Evolutionary conservation across 805 yeast genomes (phyloP).

Genomic region (Ogataea neopini): DNA sequence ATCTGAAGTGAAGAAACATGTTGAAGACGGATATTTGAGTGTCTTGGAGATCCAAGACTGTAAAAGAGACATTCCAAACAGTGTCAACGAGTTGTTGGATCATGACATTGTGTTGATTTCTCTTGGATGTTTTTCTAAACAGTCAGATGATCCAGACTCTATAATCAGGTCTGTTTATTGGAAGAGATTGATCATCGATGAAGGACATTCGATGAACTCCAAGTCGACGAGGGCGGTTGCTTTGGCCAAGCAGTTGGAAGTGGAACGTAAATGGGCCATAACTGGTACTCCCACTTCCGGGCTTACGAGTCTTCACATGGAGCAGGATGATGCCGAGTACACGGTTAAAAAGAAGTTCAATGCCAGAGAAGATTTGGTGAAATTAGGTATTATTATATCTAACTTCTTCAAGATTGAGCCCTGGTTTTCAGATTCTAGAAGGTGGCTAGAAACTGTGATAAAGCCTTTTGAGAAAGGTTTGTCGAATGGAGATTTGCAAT

Average conservation of each 20-base stretch:
- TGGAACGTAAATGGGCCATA: slow-evolving; percentile 72
- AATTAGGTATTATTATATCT: slow-evolving; percentile 52
- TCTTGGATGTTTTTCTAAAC: slow-evolving; percentile 45
- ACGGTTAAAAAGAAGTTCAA: slow-evolving; percentile 51
- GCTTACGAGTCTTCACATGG: slow-evolving; percentile 55
- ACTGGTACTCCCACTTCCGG: slow-evolving; percentile 80
- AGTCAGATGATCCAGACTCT: slow-evolving; percentile 36
- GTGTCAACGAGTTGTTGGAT: slow-evolving; percentile 38
- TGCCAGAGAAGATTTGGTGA: slow-evolving; percentile 52
- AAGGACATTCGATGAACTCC: slow-evolving; percentile 66
- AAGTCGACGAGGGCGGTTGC: slow-evolving; percentile 50
- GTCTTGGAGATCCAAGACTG: slow-evolving; percentile 33
- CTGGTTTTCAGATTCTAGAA: slow-evolving; percentile 46
- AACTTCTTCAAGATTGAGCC: slow-evolving; percentile 62
- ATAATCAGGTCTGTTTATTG: slow-evolving; percentile 51
- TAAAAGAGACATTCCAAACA: slow-evolving; percentile 27
- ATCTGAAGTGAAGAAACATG: slow-evolving; percentile 57
- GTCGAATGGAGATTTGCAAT: slow-evolving; percentile 43
- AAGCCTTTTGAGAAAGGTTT: slow-evolving; percentile 46
- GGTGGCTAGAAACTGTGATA: slow-evolving; percentile 49
- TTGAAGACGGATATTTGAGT: slow-evolving; percentile 39
- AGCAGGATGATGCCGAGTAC: slow-evolving; percentile 39
- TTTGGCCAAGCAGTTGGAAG: slow-evolving; percentile 47
- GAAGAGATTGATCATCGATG: slow-evolving; percentile 75
- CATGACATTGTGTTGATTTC: slow-evolving; percentile 58